Percentiles rank a stretch among this genome's conserved stretches.
Conservation (phyloP, 2,329 filamentous ascomycete genomes). For the Sphaceloma murrayae region DNA sequence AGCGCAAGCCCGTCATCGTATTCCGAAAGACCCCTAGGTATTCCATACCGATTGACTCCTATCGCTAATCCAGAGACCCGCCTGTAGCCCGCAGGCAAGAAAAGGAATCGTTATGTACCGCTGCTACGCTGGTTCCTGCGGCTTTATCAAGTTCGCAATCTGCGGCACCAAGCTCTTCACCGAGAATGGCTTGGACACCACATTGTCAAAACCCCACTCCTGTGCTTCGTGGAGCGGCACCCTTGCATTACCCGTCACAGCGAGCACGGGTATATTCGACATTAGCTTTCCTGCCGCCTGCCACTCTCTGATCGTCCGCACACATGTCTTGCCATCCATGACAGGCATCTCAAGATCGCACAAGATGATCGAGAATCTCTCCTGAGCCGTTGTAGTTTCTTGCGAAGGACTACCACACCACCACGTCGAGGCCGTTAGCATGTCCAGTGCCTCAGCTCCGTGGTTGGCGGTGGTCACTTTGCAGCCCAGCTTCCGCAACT, state of each 20-base stretch:
- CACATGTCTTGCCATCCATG: conserved; percentile 71
- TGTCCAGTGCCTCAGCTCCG: conserved; percentile 16
- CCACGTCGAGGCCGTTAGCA: conserved; percentile 35
- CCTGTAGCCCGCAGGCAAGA: no score
- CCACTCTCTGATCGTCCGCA: conserved; percentile 58
- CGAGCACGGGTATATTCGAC: conserved; percentile 59
- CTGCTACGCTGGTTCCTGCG: neutral
- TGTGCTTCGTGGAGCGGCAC: conserved; percentile 50
- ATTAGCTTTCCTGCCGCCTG: conserved; percentile 53
- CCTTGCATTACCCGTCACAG: conserved; percentile 73
- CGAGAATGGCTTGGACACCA: conserved; percentile 40
- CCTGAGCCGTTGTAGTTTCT: neutral
- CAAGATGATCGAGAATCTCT: conserved; percentile 44
- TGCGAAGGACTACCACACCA: conserved; percentile 24
- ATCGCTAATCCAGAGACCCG: no score
- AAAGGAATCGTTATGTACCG: no score
- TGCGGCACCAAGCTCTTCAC: conserved; percentile 3
- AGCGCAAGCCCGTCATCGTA: no score
- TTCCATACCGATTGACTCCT: no score
- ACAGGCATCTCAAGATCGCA: conserved; percentile 76
- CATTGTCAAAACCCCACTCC: conserved; percentile 55
- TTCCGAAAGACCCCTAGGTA: no score
- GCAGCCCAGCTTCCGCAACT: conserved; percentile 16
- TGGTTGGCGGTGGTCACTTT: conserved; percentile 16
- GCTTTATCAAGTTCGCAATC: neutral